These are phyloP conservation scores for Rhizomucor pusillus DNA, from an alignment of 371 early-diverging fungal genomes.

Conservation along the genomic window DNA sequence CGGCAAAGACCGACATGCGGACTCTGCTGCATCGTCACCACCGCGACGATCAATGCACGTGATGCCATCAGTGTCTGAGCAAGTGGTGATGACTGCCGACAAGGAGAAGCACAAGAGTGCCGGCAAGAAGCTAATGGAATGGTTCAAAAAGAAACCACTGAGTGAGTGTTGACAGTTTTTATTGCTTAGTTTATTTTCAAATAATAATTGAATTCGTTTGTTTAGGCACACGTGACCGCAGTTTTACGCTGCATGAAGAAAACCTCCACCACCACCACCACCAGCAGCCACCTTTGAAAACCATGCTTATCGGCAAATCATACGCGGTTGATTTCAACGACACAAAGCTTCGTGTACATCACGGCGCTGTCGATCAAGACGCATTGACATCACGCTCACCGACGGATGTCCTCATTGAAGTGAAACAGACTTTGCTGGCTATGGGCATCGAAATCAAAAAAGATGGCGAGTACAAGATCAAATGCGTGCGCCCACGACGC, in stretches of 20 bases:
- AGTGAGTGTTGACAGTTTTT: conserved; percentile 29
- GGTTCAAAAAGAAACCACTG: conserved; percentile 66
- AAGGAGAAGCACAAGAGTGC: conserved; percentile 42
- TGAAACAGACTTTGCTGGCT: conserved; percentile 59
- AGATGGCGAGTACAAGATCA: conserved; percentile 73
- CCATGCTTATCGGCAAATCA: not conserved
- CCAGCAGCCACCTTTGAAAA: not conserved
- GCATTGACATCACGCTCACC: conserved; percentile 74
- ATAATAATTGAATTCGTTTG: not conserved
- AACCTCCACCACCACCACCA: too few species aligned
- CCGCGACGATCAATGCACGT: conserved; percentile 10
- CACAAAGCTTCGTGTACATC: conserved; percentile 69
- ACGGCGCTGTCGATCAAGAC: conserved; percentile 79
- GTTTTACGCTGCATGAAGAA: too few species aligned
- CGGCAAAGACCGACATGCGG: not conserved
- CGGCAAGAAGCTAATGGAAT: conserved; percentile 70
- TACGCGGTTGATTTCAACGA: conserved; percentile 27
- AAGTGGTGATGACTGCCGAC: not conserved
- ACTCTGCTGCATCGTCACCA: too few species aligned
- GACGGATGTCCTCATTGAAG: conserved; percentile 64
- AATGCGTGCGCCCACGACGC: conserved; percentile 63
- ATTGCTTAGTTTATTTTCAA: not conserved
- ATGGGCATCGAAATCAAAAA: conserved; percentile 75
- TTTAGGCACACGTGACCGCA: too few species aligned
- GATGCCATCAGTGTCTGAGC: not conserved